Evolutionary conservation across 2,329 filamentous ascomycete genomes (phyloP).

Genomic region (Alternaria arbusti): DNA sequence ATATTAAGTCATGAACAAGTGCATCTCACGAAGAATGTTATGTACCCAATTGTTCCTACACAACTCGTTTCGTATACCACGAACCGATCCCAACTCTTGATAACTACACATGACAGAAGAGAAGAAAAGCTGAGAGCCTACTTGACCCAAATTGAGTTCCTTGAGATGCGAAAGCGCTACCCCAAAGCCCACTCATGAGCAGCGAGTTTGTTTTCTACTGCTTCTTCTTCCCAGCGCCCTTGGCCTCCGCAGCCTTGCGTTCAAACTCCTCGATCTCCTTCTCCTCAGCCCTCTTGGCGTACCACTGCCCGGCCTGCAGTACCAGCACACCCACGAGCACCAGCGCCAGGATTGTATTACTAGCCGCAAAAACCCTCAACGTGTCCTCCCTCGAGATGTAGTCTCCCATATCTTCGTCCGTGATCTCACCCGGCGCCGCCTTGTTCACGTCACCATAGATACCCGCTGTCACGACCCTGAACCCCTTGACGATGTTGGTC

Average conservation of each 20-base stretch:
- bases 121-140: neutral
- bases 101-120: neutral
- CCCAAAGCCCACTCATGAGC: neutral
- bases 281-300: constrained; percentile 90
- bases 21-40: neutral
- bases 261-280: constrained; percentile 76
- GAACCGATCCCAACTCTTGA: neutral
- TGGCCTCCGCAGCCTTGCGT: constrained; percentile 48
- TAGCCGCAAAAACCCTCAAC: constrained; percentile 87
- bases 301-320: constrained; percentile 97
- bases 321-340: constrained; percentile 91
- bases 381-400: constrained; percentile 85
- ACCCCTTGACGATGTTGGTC: constrained; percentile 94
- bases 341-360: constrained; percentile 93
- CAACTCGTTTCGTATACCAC: neutral
- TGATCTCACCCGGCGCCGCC: constrained; percentile 39
- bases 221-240: constrained; percentile 45
- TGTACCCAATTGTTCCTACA: neutral
- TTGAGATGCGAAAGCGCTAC: neutral
- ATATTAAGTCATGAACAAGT: neutral
- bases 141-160: neutral
- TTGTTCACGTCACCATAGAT: constrained; percentile 62
- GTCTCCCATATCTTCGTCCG: constrained; percentile 58
- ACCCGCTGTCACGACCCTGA: constrained; percentile 80
- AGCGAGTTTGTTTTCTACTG: constrained; percentile 20